These are phyloP conservation scores for Hamamelis virginiana DNA, from an alignment of 164 flowering plant species.

Conservation along the genomic window DNA sequence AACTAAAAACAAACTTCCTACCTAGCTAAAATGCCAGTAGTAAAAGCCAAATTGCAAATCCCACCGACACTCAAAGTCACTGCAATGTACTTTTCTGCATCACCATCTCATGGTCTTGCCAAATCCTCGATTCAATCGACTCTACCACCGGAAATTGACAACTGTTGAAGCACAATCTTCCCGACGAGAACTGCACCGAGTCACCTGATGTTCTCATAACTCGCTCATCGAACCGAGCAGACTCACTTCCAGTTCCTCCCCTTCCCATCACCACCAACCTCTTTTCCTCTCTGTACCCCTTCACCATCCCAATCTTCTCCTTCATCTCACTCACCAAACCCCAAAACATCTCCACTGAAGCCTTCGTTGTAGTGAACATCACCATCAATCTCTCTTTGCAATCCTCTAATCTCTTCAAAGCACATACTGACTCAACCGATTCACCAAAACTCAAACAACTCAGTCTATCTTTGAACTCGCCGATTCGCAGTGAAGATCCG, in stretches of 20 bases:
- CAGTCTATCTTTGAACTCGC: conserved; percentile 50
- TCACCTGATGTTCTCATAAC: conserved; percentile 22
- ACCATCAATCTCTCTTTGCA: conserved; percentile 46
- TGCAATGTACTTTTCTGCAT: too few relatives aligned
- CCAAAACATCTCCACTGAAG: conserved; percentile 40
- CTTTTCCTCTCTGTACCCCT: conserved; percentile 15
- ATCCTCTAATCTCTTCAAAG: conserved; percentile 55
- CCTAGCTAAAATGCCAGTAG: too few relatives aligned
- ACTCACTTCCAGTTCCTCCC: conserved; percentile 31
- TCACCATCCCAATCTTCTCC: conserved; percentile 28
- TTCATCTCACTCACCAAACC: conserved; percentile 38
- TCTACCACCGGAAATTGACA: not conserved
- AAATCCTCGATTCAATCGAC: not conserved
- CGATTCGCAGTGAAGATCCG: conserved; percentile 43
- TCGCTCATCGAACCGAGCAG: conserved; percentile 42
- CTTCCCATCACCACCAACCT: conserved; percentile 16
- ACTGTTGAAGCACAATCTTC: conserved; percentile 19
- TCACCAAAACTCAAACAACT: conserved; percentile 51
- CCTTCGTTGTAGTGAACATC: conserved; percentile 26
- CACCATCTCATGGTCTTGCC: too few relatives aligned
- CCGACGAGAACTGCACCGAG: conserved; percentile 37
- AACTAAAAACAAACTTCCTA: too few relatives aligned
- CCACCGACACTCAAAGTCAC: too few relatives aligned
- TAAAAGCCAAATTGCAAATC: too few relatives aligned
- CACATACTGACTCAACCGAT: conserved; percentile 59